Conservation (phyloP, 192 early-diverging fungal genomes). For the Coemansia aciculifera region DNA sequence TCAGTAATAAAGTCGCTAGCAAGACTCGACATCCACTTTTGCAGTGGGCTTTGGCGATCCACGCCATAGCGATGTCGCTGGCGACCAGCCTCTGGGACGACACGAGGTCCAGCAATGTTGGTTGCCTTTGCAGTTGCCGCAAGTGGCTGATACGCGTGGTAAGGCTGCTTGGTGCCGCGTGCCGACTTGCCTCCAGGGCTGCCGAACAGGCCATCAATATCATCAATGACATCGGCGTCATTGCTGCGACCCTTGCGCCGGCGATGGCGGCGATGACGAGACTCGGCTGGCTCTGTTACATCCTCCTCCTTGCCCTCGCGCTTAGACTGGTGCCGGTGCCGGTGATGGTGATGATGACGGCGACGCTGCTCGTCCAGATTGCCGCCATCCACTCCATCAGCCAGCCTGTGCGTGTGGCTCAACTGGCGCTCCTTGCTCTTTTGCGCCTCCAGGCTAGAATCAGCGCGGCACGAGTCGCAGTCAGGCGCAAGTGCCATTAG, state of each 20-base stretch:
- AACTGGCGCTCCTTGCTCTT: constrained; percentile 34
- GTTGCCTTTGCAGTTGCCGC: constrained; percentile 6
- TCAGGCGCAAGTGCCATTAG: constrained; percentile 51
- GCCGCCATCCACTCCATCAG: constrained; percentile 6
- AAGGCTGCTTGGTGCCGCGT: neutral
- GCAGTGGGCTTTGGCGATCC: constrained; percentile 17
- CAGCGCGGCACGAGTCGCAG: constrained; percentile 36
- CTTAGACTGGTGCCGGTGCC: neutral
- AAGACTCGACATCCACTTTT: constrained; percentile 49
- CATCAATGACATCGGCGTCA: constrained; percentile 24
- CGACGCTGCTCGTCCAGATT: constrained; percentile 5
- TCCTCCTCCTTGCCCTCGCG: neutral
- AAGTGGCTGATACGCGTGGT: constrained; percentile 1
- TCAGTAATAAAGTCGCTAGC: constrained; percentile 25
- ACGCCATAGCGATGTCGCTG: neutral
- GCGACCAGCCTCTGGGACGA: neutral
- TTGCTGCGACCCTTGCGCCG: constrained; percentile 14
- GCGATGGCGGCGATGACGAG: constrained; percentile 21
- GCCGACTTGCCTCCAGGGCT: constrained; percentile 7
- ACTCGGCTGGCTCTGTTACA: neutral
- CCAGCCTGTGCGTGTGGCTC: constrained; percentile 22
- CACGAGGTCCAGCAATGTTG: constrained; percentile 2
- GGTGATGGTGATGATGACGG: constrained; percentile 17
- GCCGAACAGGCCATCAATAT: constrained; percentile 30
- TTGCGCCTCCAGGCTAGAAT: constrained; percentile 24